Evolutionary conservation across 805 yeast genomes (phyloP), one percentile per base, ranked within the genome.

Genomic region (Saturnispora bothae): DNA sequence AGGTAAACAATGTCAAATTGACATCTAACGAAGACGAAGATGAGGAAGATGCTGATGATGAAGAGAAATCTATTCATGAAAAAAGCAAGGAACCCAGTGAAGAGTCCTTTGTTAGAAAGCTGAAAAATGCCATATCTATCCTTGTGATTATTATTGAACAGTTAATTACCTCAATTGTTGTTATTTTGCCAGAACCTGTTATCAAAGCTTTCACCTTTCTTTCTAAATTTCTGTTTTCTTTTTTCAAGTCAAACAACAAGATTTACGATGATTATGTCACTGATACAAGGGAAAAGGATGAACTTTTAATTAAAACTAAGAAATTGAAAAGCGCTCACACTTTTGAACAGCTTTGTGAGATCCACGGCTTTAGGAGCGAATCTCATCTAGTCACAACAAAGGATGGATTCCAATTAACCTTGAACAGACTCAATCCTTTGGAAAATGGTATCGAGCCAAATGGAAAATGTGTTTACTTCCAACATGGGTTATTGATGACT

Each of bases 401-500:
- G 31, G 96, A 88, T 54, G 80, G 79, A 25, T 88, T 83, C 52
- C 52, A 83, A 16, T 63, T 88, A 20, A 81, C 86, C 0, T 47
- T 85, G 3, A 96, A 88, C 51, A 64, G 95, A 33, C 66, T 84
- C 2, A 51, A 53, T 10, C 72, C 73, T 5, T 50, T 41, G 32
- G 43, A 36, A 4, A 49, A 57, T 28, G 64, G 62, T 3, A 47
- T 47, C 35, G 42, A 39, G 33, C 50, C 63, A 12, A 57, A 57
- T 45, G 60, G 60, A 3, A 67, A 71, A 38, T 78, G 80, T 1
- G 82, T 83, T 0, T 89, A 83, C 54, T 68, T 89, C 38, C 97
- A 89, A 54, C 97, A 89, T 53, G 97, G 97, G 1, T 64, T 89
- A 36, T 65, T 89, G 43, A 88, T 86, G 92, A 78, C 78, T 55